Percentiles rank a stretch among this genome's conserved stretches.
phyloP scores from a whole-genome alignment of 805 yeast species.

The Metschnikowia proteae region DNA sequence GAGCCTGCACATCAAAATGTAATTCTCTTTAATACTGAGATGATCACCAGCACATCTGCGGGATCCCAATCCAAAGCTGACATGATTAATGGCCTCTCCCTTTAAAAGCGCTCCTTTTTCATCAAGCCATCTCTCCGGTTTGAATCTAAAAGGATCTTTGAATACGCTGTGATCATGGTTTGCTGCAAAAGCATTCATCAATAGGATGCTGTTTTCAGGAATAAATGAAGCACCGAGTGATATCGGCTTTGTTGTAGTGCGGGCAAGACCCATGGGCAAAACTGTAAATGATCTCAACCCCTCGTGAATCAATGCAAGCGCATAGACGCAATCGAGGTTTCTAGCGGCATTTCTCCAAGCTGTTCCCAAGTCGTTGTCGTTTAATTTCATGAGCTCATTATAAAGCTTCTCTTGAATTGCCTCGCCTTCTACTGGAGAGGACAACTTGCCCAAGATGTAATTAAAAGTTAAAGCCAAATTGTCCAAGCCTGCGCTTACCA shows the following conservation, averaged over 20 bases:
- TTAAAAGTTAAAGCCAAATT: constrained; percentile 63
- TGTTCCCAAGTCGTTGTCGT: not conserved
- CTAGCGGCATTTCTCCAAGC: constrained; percentile 30
- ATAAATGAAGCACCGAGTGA: constrained; percentile 36
- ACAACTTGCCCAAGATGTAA: constrained; percentile 58
- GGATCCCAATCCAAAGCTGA: constrained; percentile 67
- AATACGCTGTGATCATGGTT: constrained; percentile 55
- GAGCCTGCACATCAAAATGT: constrained; percentile 51
- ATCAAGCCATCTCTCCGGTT: constrained; percentile 53
- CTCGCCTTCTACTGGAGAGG: constrained; percentile 37
- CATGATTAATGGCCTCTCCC: constrained; percentile 30
- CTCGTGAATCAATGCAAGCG: constrained; percentile 59
- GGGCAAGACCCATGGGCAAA: constrained; percentile 62
- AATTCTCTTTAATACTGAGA: constrained; percentile 63
- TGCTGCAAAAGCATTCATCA: constrained; percentile 69
- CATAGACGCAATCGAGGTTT: constrained; percentile 41
- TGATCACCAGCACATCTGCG: constrained; percentile 70
- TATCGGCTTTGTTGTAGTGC: constrained; percentile 54
- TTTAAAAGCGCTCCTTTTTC: constrained; percentile 15
- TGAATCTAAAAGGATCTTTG: constrained; percentile 42
- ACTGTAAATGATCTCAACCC: constrained; percentile 61
- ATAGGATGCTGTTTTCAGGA: constrained; percentile 53
- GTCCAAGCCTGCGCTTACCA: constrained; percentile 79
- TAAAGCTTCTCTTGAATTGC: constrained; percentile 44
- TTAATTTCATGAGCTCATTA: constrained; percentile 4